phyloP scores from a whole-genome alignment of 179 eudicot genomes.

The Drosera spatulata region DNA sequence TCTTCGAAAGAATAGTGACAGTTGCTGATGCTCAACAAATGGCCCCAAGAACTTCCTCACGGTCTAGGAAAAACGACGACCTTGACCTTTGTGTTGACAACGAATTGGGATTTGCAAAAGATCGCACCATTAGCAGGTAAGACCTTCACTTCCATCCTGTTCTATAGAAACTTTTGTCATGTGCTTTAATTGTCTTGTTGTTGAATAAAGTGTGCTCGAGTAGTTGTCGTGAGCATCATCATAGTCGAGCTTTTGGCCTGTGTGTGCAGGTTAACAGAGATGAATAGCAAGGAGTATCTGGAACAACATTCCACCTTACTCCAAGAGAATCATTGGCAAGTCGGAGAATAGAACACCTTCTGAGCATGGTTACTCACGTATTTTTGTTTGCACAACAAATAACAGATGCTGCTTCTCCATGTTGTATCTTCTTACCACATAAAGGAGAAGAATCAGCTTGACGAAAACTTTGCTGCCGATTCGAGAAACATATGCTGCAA shows the following conservation, averaged over 20 bases:
- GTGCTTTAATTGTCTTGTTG: too few species aligned
- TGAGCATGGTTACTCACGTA: too few species aligned
- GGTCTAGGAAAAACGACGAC: conserved; percentile 66
- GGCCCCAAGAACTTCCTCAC: conserved; percentile 77
- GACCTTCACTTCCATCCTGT: not conserved
- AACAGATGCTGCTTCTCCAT: too few species aligned
- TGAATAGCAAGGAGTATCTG: conserved; percentile 88
- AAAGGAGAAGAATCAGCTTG: too few species aligned
- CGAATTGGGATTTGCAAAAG: conserved; percentile 91
- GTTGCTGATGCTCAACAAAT: conserved; percentile 64
- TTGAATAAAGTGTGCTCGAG: too few species aligned
- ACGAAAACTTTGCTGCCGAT: too few species aligned
- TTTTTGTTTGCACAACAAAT: too few species aligned
- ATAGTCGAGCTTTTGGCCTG: not conserved
- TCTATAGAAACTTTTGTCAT: too few species aligned
- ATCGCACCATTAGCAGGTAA: conserved; percentile 91
- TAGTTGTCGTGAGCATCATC: not conserved
- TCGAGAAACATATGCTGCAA: too few species aligned
- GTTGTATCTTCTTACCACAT: too few species aligned
- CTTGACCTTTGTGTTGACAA: conserved; percentile 84
- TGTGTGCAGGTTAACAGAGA: conserved; percentile 71
- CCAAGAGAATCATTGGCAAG: conserved; percentile 16
- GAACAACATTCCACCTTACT: conserved; percentile 58
- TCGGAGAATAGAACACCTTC: too few species aligned
- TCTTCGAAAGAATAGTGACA: conserved; percentile 67